Conservation (phyloP, 1,284 basidiomycete genomes). For the Pseudozyma thailandica region DNA sequence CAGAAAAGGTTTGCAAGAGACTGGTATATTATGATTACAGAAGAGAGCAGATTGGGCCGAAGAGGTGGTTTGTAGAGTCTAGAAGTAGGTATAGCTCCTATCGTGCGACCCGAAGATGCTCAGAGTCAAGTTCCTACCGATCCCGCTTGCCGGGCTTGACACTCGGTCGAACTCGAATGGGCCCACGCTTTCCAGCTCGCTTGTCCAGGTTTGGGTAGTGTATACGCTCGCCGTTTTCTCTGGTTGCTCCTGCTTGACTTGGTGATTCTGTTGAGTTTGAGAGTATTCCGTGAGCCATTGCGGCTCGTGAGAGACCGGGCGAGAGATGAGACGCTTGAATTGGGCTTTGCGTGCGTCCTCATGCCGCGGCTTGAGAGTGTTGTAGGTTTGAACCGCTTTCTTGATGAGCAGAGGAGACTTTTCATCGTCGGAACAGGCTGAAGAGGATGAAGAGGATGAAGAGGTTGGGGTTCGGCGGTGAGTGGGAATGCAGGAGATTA, state of each 20-base stretch:
- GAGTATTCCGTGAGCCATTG: neutral
- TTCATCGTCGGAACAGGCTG: conserved; percentile 3
- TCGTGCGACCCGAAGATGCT: conserved; percentile 11
- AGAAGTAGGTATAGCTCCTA: conserved; percentile 29
- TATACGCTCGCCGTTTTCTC: conserved; percentile 12
- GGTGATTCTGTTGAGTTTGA: neutral
- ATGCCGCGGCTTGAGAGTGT: conserved; percentile 5
- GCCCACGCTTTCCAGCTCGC: conserved; percentile 1
- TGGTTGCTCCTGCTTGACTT: neutral
- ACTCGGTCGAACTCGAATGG: conserved; percentile 16
- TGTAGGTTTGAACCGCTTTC: conserved; percentile 8
- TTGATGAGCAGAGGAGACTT: conserved; percentile 5
- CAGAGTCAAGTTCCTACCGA: conserved; percentile 9
- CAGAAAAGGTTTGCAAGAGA: neutral
- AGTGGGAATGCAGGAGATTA: conserved; percentile 8
- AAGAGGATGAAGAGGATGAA: conserved; percentile 5
- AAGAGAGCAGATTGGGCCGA: neutral
- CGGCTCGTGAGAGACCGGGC: conserved; percentile 4
- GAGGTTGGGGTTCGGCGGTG: conserved; percentile 6
- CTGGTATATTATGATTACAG: conserved; percentile 10
- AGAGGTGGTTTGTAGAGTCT: neutral
- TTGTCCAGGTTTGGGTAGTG: conserved; percentile 11
- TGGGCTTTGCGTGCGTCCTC: conserved; percentile 2
- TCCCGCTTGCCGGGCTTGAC: neutral
- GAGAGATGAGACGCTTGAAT: conserved; percentile 22